These are phyloP conservation scores for Agrocybe praecox DNA, from an alignment of 768 basidiomycete genomes.

Conservation along the genomic window DNA sequence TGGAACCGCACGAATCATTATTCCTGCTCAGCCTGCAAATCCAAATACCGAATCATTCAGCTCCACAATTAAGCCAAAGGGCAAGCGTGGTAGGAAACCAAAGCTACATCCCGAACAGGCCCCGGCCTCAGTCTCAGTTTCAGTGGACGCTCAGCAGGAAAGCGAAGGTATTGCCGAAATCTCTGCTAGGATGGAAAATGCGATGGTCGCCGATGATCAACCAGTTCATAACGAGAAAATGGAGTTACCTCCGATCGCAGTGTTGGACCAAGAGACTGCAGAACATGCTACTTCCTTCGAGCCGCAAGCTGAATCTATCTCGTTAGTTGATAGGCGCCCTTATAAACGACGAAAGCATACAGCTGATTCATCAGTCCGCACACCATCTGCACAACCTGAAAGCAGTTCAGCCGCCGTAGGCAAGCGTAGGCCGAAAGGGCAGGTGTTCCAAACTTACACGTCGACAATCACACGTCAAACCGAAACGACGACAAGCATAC, in stretches of 20 bases:
- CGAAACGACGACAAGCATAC: conserved; percentile 19
- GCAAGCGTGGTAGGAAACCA: neutral
- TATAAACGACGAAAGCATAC: conserved; percentile 6
- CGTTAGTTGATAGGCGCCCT: neutral
- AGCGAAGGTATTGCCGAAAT: neutral
- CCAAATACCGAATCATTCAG: no score
- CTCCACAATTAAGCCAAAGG: neutral
- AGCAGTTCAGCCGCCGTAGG: neutral
- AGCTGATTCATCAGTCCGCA: neutral
- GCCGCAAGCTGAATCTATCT: no score
- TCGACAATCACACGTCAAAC: conserved; percentile 10
- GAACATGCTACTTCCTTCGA: no score
- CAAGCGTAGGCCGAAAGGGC: conserved; percentile 6
- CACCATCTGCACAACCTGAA: conserved; percentile 7
- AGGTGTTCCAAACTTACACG: conserved; percentile 6
- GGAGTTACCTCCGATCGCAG: no score
- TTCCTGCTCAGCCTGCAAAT: no score
- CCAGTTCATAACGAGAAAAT: neutral
- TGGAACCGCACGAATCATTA: no score
- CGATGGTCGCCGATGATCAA: neutral
- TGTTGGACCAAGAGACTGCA: no score
- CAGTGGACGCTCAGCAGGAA: neutral
- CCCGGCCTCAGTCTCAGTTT: neutral
- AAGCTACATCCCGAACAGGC: neutral
- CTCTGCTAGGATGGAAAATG: neutral